Evolutionary conservation across 768 basidiomycete species (phyloP), one percentile per base, ranked within the genome.

Genomic region (Collybia nuda): DNA sequence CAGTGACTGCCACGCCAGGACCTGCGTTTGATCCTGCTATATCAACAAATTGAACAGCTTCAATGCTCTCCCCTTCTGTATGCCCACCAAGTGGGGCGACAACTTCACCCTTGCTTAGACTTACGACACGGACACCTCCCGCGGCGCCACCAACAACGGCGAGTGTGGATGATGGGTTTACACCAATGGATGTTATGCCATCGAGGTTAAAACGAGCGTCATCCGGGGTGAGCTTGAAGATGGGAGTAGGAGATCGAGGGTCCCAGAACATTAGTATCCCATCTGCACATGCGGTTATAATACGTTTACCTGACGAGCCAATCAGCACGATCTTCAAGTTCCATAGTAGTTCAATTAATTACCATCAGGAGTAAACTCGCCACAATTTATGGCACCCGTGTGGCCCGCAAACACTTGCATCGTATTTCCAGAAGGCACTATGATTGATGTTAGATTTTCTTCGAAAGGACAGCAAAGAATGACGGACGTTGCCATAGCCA

Each of bases 351-450:
- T 5, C 48, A 17, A 43, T 68, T 47, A n/a, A n/a, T n/a, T 61
- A 85, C 91, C 94, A 66, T 94, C 91, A 9, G 95, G 92, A 0
- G 93, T 94, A 70, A 96, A 98, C 57, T 86, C 80, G 40, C 96
- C 95, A 52, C 88, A 88, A 41, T 90, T 86, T 3, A 93, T 86
- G 5, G 93, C 70, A 5, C 87, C 82, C 0, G 83, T 84, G 68
- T 99, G 97, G 0, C 93, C 93, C 1, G 91, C 88, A 59, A 98
- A 92, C 6, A 98, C 95, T 62, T 94, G 90, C 89, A 99, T 95
- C 45, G 87, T 95, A 56, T 83, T 89, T 38, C 97, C 97, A 5
- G 88, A 90, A 2, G 97, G 97, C 23, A 99, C 96, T 98, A 23
- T 22, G 15, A 32, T 19, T 44, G 21, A 9, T 6, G 48, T 44